Evolutionary conservation across 2,329 filamentous ascomycete genomes (phyloP), one percentile per base, ranked within the genome.

Genomic region (Fonsecaea multimorphosa): DNA sequence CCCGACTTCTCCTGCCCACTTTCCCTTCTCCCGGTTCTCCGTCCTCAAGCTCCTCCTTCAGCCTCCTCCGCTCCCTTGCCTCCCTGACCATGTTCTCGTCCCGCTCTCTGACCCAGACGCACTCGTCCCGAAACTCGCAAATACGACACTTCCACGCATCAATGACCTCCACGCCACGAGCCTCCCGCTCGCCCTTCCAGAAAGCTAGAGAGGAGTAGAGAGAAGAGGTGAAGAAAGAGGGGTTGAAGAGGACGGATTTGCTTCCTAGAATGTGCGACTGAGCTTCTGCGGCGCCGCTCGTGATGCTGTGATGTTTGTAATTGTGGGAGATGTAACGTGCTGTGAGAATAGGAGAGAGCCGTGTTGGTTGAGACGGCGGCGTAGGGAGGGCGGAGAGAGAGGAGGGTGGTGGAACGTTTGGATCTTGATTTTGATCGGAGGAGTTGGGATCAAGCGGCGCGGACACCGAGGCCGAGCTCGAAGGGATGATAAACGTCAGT

Each of bases 81-180:
- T 78, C 80, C 67, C 77, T 72, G n/a, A 76, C 76, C 24, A 80
- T 81, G 74, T 90, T 87, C 66, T 87, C 83, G 61, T 93, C 87
- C 77, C 91, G 89, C 11, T 83, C 82, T 71, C 85, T 82, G 40
- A 93, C 83, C 94, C 94, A 98, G 12, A 85, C 84, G 76, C 94
- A 98, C 1, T 81, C 83, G 1, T 91, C 88, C 0, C 84, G 86
- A 76, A 97, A 97, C 70, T 96, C 92, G 74, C 94, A 98, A 27
- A 84, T 87, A 22, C 87, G 81, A 75, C 94, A 98, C 76, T 97
- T 98, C 80, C 90, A 96, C 0, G 92, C 91, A 72, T 97, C 93
- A 73, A 93, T 89, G 6, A 96, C 84, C 6, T 86, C 83, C 2
- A 97, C 93, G 0, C 94, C 94, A 7, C 84, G 83, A 0, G 93